Base-by-base conservation (phyloP, 495 filamentous ascomycete genomes). In the Xylaria castorea region DNA sequence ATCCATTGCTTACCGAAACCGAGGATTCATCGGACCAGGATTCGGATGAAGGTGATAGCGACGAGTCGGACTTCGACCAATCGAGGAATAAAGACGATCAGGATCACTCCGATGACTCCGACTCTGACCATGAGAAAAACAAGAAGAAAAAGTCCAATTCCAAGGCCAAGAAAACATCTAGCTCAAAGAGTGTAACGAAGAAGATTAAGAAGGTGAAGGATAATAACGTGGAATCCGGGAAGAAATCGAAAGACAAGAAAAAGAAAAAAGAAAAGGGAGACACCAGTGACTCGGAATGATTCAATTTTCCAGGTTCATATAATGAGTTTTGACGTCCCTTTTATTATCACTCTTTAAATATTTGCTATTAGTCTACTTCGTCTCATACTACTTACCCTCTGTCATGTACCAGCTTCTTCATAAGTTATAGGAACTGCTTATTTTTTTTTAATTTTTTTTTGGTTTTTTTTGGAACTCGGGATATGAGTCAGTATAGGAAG, bases 61-160 rank as follows among this genome's bases (percentile, higher is more conserved):
- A 14, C 51, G 51, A 57, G 51, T 57, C 51, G 8, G 51, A 57
- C 51, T 18, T 14, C 3, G 25, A 57, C 12, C 9, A 16, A 5
- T 30, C 27, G 25, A 57, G 5, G 12, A 32, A 16, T 0, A 30
- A 57, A 30, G 25, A 53, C 8, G 22, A 53, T 53, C n/a, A 27
- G 11, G 50, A 57, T 57, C 11, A 57, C 4, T 57, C 51, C 20
- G 12, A 8, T 18, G 51, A 30, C 51, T 57, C 51, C 16, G 51
- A 57, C 25, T 57, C 25, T 6, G 51, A 57, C 25, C 25, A 57
- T 57, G 51, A 14, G 51, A 57, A 57, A 18, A 11, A 18, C 51
- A 57, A 30, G 51, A 57, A 57, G 51, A 57, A 32, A 57, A 57
- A 57, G 12, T 57, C 51, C 20, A 50, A 50, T 5, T n/a, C 48